These are phyloP conservation scores for Eutrema yunnanense DNA, from an alignment of 345 rosid species.

Conservation along the genomic window DNA sequence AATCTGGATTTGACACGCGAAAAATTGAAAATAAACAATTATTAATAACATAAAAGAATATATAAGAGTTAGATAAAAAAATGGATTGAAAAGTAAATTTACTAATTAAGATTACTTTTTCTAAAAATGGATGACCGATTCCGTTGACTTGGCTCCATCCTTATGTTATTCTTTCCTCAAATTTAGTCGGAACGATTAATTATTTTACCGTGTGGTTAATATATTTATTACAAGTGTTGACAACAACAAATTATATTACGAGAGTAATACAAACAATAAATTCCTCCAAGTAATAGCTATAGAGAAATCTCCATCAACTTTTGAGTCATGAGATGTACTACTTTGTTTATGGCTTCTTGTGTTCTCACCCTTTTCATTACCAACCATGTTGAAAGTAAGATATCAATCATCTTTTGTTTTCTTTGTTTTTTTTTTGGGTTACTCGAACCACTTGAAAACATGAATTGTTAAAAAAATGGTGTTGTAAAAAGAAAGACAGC, in stretches of 20 bases:
- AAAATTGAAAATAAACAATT: background rate
- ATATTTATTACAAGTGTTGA: background rate
- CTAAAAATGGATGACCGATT: background rate
- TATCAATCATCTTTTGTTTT: background rate
- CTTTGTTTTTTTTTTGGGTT: background rate
- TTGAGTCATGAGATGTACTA: too few species aligned
- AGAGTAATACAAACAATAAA: background rate
- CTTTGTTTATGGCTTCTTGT: conserved; percentile 1
- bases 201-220: background rate
- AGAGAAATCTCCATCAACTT: background rate
- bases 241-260: background rate
- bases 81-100: background rate
- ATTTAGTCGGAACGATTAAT: background rate
- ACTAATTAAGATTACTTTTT: background rate
- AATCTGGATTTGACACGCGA: too few species aligned
- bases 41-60: background rate
- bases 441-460: background rate
- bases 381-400: background rate
- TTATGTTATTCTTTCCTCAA: background rate
- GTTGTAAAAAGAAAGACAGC: background rate
- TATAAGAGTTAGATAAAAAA: background rate
- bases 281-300: background rate
- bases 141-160: background rate
- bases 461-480: background rate
- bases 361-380: background rate